phyloP scores from a whole-genome alignment of 1,284 basidiomycete genomes.

The Anthracocystis setariae region DNA sequence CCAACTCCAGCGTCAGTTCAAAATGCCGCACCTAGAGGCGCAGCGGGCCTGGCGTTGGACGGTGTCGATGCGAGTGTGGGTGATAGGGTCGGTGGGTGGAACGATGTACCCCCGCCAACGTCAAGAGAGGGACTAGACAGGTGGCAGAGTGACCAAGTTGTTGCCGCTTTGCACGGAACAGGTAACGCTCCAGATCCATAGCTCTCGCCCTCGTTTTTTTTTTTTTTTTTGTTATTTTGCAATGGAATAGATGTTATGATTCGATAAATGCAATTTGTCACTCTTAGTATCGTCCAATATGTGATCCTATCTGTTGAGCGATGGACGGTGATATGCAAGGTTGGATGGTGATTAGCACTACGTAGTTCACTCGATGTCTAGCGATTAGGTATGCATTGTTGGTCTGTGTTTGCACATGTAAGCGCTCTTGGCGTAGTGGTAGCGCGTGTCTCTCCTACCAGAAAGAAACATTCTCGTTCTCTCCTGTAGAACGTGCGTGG shows the following conservation, averaged over 20 bases:
- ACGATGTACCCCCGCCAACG: conserved; percentile 12
- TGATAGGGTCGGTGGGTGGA: conserved; percentile 5
- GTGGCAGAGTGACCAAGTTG: conserved; percentile 1
- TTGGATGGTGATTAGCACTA: too few relatives aligned
- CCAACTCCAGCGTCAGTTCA: too few relatives aligned
- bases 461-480: not conserved
- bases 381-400: not conserved
- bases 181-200: not conserved
- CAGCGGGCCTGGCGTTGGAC: not conserved
- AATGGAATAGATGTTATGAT: too few relatives aligned
- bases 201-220: too few relatives aligned
- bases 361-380: too few relatives aligned
- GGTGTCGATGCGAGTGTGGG: not conserved
- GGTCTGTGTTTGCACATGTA: not conserved
- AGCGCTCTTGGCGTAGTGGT: conserved; percentile 50
- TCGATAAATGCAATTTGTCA: too few relatives aligned
- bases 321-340: too few relatives aligned
- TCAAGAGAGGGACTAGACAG: not conserved
- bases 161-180: conserved; percentile 7
- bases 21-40: not conserved
- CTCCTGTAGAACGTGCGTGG: too few relatives aligned
- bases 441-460: conserved; percentile 50
- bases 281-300: too few relatives aligned
- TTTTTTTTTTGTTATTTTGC: too few relatives aligned
- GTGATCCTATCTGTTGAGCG: too few relatives aligned